A percentile compares a stretch with the other conserved stretches of the same genome.
These are phyloP conservation scores for Macrocystidia cucumis DNA, from an alignment of 1,284 basidiomycete species.

Conservation along the genomic window DNA sequence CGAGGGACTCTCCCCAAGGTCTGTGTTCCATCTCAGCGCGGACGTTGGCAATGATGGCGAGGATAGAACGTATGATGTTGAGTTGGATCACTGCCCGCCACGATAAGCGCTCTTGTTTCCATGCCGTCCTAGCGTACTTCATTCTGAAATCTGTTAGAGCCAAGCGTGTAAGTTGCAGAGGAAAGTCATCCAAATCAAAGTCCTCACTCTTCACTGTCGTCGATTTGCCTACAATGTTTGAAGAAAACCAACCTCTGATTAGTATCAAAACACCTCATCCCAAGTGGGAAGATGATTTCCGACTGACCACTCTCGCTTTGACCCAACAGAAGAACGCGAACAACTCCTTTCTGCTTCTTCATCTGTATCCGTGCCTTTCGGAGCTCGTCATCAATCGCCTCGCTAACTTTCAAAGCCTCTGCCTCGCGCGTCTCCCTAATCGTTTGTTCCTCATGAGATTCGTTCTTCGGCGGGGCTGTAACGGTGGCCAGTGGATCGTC, in stretches of 20 bases:
- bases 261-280: too few species aligned
- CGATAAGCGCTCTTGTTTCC: slow-evolving; percentile 46
- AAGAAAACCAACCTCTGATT: too few species aligned
- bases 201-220: slow-evolving; percentile 58
- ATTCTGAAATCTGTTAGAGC: slow-evolving; percentile 36
- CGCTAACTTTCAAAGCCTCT: slow-evolving; percentile 46
- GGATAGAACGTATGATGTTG: slow-evolving; percentile 55
- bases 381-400: slow-evolving; percentile 57
- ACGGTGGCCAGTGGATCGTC: slow-evolving; percentile 45
- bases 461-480: slow-evolving; percentile 41
- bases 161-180: neutral
- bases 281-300: neutral
- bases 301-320: slow-evolving; percentile 47
- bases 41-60: slow-evolving; percentile 45
- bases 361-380: slow-evolving; percentile 37
- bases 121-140: slow-evolving; percentile 41
- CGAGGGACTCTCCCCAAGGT: too few species aligned
- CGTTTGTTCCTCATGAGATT: slow-evolving; percentile 31
- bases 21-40: slow-evolving; percentile 31
- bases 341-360: slow-evolving; percentile 40
- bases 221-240: slow-evolving; percentile 37
- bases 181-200: neutral
- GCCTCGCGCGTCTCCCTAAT: slow-evolving; percentile 40
- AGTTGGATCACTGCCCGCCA: slow-evolving; percentile 63
- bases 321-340: slow-evolving; percentile 55